These are phyloP conservation scores for Acer negundo DNA, from an alignment of 345 rosid genomes.

Conservation along the genomic window DNA sequence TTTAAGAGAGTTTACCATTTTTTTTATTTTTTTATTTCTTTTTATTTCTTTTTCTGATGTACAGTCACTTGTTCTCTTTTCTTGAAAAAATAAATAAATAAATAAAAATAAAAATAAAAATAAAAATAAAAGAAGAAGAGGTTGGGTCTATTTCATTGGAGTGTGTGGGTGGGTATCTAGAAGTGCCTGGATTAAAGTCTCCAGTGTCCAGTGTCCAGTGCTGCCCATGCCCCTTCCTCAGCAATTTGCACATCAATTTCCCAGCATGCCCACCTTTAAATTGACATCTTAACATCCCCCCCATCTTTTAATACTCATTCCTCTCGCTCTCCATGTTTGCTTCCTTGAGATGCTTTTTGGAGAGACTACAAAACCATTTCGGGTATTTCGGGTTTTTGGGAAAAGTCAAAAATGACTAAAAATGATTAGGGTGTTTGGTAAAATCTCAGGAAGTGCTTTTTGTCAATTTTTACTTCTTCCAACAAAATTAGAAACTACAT, in stretches of 20 bases:
- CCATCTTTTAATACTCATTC: not conserved
- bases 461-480: too few relatives aligned
- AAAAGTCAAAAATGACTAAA: too few relatives aligned
- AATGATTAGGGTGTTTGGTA: too few relatives aligned
- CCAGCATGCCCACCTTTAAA: slow-evolving; percentile 15
- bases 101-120: not conserved
- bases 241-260: slow-evolving; percentile 13
- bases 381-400: too few relatives aligned
- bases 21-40: not conserved
- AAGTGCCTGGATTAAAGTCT: slow-evolving; percentile 9
- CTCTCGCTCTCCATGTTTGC: not conserved
- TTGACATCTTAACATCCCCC: slow-evolving; percentile 28
- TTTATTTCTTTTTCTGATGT: not conserved
- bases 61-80: slow-evolving; percentile 15
- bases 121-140: not conserved
- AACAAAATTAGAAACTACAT: not conserved
- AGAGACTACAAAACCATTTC: too few relatives aligned
- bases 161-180: slow-evolving; percentile 18
- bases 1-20: slow-evolving; percentile 18
- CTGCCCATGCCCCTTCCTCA: slow-evolving; percentile 10
- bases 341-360: too few relatives aligned
- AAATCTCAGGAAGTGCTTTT: too few relatives aligned
- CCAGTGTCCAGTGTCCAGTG: not conserved
- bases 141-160: slow-evolving; percentile 8
- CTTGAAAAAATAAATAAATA: not conserved